Base-by-base conservation (phyloP, 441 rosid species). In the Syzygium syzygioides region DNA sequence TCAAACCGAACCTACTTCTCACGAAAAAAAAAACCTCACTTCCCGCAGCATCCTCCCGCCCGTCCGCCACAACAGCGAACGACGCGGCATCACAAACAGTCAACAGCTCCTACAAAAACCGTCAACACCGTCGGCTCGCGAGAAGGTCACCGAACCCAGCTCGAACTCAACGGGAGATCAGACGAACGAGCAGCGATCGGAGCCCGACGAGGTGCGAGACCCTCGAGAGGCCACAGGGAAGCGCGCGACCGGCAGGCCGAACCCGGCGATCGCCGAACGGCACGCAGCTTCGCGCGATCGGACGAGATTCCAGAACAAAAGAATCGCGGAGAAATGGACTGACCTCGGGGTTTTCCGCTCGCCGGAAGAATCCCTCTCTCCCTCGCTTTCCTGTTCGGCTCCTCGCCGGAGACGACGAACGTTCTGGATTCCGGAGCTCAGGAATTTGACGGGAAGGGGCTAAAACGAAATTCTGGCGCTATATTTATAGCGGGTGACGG, bases 381-480 rank as follows among this genome's bases (percentile, higher is more conserved):
- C 10, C 28, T 76, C 1, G 23, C 14, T 34, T 23, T 23, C 26
- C 14, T 23, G 5, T 41, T 37, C 52, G 41, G 52, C 25, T 0
- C 83, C 52, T 14, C 83, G 41, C 14, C 76, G 50, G 83, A 23
- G n/a, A 41, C 52, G n/a, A 41, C 52, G 83, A 41, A 76, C 12
- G 7, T 41, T 41, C 52, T 25, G 83, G 83, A 14, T 41, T 0
- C 41, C 52, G 26, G 11, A 9, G 25, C 45, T 25, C 13, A 9
- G 4, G 45, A 23, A 50, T 28, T 37, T 5, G 17, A 37, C 83
- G n/a, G 2, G 1, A 7, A 1, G 23, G 2, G 9, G 52, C 0
- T 3, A 11, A 41, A 0, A 17, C 6, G 23, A 12, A 1, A 76
- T 41, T 76, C 83, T 41, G n/a, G 52, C 2, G 52, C 2, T 76